Base-by-base conservation (phyloP, 1,284 basidiomycete genomes). In the Taiwanofungus camphoratus region DNA sequence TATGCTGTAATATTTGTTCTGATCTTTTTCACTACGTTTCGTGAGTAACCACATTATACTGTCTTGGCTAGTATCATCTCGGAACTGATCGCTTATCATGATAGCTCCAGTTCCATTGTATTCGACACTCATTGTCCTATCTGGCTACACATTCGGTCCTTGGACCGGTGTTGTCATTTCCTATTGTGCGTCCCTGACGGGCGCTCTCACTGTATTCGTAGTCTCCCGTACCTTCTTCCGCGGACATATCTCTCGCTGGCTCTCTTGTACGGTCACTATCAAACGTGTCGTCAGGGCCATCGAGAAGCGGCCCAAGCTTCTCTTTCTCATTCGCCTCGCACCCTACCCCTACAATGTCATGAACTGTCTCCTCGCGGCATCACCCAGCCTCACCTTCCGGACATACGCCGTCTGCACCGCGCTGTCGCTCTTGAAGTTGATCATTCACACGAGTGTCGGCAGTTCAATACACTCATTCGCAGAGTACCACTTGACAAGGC, bases 341-440 rank as follows among this genome's bases (percentile, higher is more conserved):
- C 86, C 86, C 4, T 88, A 88, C 58, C 86, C 85, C 0, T 87
- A 86, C 70, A 92, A 92, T 64, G 82, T 92, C 57, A 88, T 92
- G 82, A 92, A 92, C 67, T 88, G 85, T 54, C 76, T 92, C 33
- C 76, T 92, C 26, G 89, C 89, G 2, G 86, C 87, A n/a, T 81
- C 87, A 11, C 82, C 83, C n/a, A 80, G 82, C n/a, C 75, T 92
- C 52, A 83, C 79, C 8, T 70, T 92, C 53, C 73, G 73, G 50
- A 91, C 87, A 8, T 92, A 91, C 65, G 76, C 79, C 21, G 57
- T 76, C 36, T 91, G 87, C 67, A 92, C 89, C 6, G 88, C 82
- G 4, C 72, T 91, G 23, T 87, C 85, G 27, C 73, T 92, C 42
- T 80, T 87, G 73, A 92, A 92, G 64, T 78, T 92, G 52, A 80